Conservation (phyloP, 345 rosid genomes). For the Cardamine resedifolia region DNA sequence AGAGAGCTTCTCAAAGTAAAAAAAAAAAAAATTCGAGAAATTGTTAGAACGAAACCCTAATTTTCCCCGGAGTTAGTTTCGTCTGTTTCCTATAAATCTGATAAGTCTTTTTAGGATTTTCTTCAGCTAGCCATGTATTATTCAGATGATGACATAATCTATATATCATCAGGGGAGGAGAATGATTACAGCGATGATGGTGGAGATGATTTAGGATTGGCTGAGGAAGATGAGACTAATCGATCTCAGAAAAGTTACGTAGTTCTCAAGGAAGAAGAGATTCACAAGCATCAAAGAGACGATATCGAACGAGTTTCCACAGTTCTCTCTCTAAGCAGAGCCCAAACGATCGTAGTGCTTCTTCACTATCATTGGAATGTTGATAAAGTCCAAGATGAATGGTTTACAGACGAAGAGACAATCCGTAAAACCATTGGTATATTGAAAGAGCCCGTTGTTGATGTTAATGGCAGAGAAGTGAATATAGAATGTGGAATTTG, state of each 20-base stretch:
- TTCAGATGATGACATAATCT: slow-evolving; percentile 43
- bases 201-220: slow-evolving; percentile 41
- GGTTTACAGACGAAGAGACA: slow-evolving; percentile 80
- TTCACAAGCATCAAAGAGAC: slow-evolving; percentile 57
- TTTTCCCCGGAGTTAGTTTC: no score
- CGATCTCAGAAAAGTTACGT: slow-evolving; percentile 55
- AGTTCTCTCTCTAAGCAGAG: slow-evolving; percentile 63
- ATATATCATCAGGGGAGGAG: slow-evolving; percentile 53
- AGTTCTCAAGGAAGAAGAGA: slow-evolving; percentile 62
- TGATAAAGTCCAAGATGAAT: slow-evolving; percentile 69
- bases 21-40: no score
- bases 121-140: slow-evolving; percentile 41
- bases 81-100: no score
- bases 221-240: slow-evolving; percentile 40
- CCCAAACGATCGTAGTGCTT: slow-evolving; percentile 58
- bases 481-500: slow-evolving; percentile 64
- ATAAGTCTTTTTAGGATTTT: background rate
- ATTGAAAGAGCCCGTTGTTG: slow-evolving; percentile 51
- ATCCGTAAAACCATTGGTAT: slow-evolving; percentile 67
- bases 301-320: slow-evolving; percentile 59
- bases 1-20: no score
- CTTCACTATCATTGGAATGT: slow-evolving; percentile 70
- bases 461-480: slow-evolving; percentile 42
- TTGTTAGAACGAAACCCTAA: no score
- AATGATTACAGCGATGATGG: slow-evolving; percentile 58